Conservation (phyloP, 2,329 filamentous ascomycete species). For the Penicillium sp. region DNA sequence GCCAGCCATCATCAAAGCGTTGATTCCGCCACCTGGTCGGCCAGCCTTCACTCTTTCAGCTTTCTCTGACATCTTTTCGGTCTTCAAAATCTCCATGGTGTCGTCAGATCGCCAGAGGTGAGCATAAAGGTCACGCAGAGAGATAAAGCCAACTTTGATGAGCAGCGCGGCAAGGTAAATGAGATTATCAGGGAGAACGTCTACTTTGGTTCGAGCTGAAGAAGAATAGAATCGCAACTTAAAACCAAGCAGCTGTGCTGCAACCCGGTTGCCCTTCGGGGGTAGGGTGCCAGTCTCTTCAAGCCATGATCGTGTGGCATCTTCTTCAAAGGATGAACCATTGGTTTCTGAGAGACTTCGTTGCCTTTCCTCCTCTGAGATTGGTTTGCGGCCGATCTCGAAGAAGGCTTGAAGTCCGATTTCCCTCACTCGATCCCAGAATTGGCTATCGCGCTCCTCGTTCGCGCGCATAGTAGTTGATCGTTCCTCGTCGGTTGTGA, state of each 20-base stretch:
- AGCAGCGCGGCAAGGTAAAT: conserved; percentile 88
- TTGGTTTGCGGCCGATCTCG: conserved; percentile 72
- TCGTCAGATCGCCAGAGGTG: conserved; percentile 86
- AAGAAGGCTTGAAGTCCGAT: conserved; percentile 82
- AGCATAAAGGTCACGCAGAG: conserved; percentile 82
- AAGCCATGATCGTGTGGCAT: conserved; percentile 70
- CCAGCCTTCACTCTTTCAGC: conserved; percentile 72
- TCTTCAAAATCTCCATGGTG: conserved; percentile 71
- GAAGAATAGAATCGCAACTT: conserved; percentile 95
- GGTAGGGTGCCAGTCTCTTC: conserved; percentile 75
- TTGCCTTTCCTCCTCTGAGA: conserved; percentile 59
- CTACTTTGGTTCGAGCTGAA: conserved; percentile 67
- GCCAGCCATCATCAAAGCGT: conserved; percentile 83
- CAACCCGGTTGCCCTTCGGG: conserved; percentile 81
- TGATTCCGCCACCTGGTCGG: conserved; percentile 69
- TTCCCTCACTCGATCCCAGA: conserved; percentile 78
- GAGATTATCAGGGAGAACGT: conserved; percentile 84
- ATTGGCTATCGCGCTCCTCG: conserved; percentile 65
- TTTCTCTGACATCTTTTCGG: conserved; percentile 70
- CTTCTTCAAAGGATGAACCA: conserved; percentile 47
- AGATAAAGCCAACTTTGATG: conserved; percentile 97
- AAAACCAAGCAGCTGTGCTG: conserved; percentile 92
- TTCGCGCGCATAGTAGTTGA: conserved; percentile 56
- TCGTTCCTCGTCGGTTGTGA: conserved; percentile 67
- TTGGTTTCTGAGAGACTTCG: conserved; percentile 45